These are phyloP conservation scores for Adansonia digitata DNA, from an alignment of 345 rosid species.

Conservation along the genomic window DNA sequence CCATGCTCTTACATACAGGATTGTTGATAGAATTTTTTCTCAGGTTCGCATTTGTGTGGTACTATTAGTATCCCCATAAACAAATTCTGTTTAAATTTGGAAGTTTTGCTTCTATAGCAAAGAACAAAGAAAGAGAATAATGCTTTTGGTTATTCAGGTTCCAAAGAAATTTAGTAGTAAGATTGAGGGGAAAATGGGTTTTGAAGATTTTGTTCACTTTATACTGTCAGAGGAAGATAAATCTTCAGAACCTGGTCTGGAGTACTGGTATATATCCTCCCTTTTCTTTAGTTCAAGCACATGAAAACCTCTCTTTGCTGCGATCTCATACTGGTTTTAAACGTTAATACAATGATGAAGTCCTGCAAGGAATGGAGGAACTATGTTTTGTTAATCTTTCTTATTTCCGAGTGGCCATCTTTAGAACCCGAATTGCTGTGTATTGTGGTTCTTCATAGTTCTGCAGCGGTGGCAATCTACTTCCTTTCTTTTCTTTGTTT, in stretches of 20 bases:
- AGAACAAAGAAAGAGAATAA: not conserved
- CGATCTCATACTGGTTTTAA: not conserved
- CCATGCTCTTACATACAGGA: constrained; percentile 84
- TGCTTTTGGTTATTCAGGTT: constrained; percentile 39
- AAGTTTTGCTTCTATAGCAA: not conserved
- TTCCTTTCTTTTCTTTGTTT: too few relatives aligned
- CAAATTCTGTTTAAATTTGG: not conserved
- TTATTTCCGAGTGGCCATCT: not conserved
- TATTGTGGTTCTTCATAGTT: not conserved
- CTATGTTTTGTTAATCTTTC: not conserved
- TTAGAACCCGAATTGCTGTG: not conserved
- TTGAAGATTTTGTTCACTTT: constrained; percentile 91
- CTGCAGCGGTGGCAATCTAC: not conserved
- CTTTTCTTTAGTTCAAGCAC: not conserved
- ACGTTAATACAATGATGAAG: not conserved
- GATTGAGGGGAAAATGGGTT: constrained; percentile 79
- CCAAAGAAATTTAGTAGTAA: constrained; percentile 62
- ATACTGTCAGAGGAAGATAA: constrained; percentile 90
- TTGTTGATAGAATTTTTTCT: constrained; percentile 81
- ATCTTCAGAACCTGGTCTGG: constrained; percentile 79
- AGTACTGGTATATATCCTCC: constrained; percentile 57
- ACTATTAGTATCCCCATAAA: not conserved
- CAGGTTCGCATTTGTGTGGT: constrained; percentile 41
- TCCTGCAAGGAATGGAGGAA: not conserved
- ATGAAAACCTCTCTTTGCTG: not conserved